Evolutionary conservation across 495 filamentous ascomycete genomes (phyloP).

Genomic region (Penicillium ochrochloron): DNA sequence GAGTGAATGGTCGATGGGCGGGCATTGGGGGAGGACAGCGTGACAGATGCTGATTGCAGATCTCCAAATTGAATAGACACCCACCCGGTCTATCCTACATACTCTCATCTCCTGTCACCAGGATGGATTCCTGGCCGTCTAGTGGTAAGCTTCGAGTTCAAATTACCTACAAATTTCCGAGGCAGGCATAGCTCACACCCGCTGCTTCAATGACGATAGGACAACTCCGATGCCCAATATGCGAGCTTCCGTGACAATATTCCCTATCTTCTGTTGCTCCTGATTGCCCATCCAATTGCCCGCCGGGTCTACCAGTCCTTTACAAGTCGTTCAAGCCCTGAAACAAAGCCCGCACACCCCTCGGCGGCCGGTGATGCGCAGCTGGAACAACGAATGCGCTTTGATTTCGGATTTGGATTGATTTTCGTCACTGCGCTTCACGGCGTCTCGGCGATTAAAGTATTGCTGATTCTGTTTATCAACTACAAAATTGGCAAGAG

Average conservation of each 20-base stretch:
- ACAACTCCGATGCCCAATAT: conserved; percentile 91
- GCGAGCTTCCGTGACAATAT: conserved; percentile 84
- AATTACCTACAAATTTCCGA: background rate
- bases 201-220: conserved; percentile 50
- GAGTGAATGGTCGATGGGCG: conserved; percentile 24
- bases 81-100: conserved; percentile 80
- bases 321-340: conserved; percentile 15
- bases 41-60: conserved; percentile 22
- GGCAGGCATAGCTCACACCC: conserved; percentile 15
- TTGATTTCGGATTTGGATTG: conserved; percentile 82
- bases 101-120: conserved; percentile 67
- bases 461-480: conserved; percentile 74
- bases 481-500: conserved; percentile 80
- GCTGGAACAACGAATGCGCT: conserved; percentile 75
- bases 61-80: conserved; percentile 76
- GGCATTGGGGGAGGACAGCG: background rate
- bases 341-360: conserved; percentile 21
- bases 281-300: conserved; percentile 76
- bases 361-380: conserved; percentile 64
- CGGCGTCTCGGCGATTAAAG: conserved; percentile 82
- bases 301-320: conserved; percentile 69
- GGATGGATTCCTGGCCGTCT: conserved; percentile 97
- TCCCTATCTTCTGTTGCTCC: conserved; percentile 72
- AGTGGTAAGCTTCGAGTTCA: conserved; percentile 61
- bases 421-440: conserved; percentile 80